These are phyloP conservation scores for Neoboletus brunneissimus DNA, from an alignment of 768 basidiomycete species.

Conservation along the genomic window DNA sequence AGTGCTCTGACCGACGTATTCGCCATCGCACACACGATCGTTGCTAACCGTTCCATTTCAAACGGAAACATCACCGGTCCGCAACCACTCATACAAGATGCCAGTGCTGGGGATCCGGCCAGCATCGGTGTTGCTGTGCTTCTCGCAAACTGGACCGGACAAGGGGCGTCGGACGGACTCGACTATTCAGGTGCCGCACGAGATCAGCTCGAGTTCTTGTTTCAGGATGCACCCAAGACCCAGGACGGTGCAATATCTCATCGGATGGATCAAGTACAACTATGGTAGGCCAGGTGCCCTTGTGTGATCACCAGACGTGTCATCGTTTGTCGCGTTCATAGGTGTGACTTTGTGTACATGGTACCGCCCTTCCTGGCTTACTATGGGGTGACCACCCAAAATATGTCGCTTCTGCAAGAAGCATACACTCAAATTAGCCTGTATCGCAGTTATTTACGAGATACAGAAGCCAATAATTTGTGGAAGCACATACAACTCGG, in stretches of 20 bases:
- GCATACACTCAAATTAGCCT: slow-evolving; percentile 71
- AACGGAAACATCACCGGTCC: slow-evolving; percentile 47
- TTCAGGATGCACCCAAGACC: slow-evolving; percentile 56
- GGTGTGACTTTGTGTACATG: slow-evolving; percentile 84
- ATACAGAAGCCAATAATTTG: slow-evolving; percentile 47
- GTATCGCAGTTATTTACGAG: slow-evolving; percentile 65
- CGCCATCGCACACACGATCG: slow-evolving; percentile 48
- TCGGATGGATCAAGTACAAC: slow-evolving; percentile 61
- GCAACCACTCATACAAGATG: slow-evolving; percentile 55
- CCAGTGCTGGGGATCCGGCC: slow-evolving; percentile 74
- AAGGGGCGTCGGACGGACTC: slow-evolving; percentile 35
- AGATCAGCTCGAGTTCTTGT: slow-evolving; percentile 64
- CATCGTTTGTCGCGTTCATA: slow-evolving; percentile 22
- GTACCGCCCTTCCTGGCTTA: slow-evolving; percentile 86
- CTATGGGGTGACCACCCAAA: slow-evolving; percentile 62
- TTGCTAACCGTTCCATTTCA: slow-evolving; percentile 44
- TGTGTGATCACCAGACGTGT: neutral
- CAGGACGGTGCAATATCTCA: slow-evolving; percentile 82
- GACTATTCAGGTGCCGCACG: slow-evolving; percentile 63
- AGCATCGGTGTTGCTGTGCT: slow-evolving; percentile 73
- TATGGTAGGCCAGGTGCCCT: slow-evolving; percentile 48
- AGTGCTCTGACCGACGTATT: slow-evolving; percentile 52
- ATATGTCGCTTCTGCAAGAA: slow-evolving; percentile 56
- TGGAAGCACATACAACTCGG: slow-evolving; percentile 80
- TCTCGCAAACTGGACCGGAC: slow-evolving; percentile 53